A percentile compares a stretch with the other conserved stretches of the same genome.
Conservation (phyloP, 805 yeast species). For the Sugiyamaella mastotermitis region DNA sequence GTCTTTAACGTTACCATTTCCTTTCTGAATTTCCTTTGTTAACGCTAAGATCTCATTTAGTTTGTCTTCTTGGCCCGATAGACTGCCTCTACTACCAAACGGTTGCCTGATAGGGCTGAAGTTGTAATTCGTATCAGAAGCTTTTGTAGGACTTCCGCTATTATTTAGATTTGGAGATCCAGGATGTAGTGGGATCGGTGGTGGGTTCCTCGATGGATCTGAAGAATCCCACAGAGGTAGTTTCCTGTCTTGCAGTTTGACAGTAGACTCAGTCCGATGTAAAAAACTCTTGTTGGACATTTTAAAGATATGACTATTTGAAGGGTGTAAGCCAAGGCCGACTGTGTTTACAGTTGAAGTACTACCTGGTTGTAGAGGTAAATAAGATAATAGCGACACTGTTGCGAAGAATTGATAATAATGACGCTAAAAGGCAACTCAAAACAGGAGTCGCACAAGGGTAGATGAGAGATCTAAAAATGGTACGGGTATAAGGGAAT, state of each 20-base stretch:
- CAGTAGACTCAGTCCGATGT: slow-evolving; percentile 24
- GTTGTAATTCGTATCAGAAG: slow-evolving; percentile 6
- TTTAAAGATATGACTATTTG: too few relatives aligned
- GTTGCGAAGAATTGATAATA: too few relatives aligned
- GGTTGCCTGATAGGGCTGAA: slow-evolving; percentile 22
- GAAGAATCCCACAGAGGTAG: slow-evolving; percentile 34
- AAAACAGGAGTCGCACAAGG: too few relatives aligned
- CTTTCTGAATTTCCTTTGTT: slow-evolving; percentile 25
- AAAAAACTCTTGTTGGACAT: too few relatives aligned
- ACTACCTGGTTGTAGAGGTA: too few relatives aligned
- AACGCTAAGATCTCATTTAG: slow-evolving; percentile 25
- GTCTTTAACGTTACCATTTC: slow-evolving; percentile 28
- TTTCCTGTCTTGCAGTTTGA: slow-evolving; percentile 17
- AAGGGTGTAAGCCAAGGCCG: too few relatives aligned
- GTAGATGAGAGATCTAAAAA: too few relatives aligned
- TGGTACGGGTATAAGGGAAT: too few relatives aligned
- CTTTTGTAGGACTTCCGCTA: slow-evolving; percentile 9
- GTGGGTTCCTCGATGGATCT: slow-evolving; percentile 37
- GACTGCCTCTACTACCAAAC: slow-evolving; percentile 8
- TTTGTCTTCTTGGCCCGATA: slow-evolving; percentile 9
- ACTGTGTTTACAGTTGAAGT: too few relatives aligned
- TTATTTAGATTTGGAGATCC: slow-evolving; percentile 10
- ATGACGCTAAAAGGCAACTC: too few relatives aligned
- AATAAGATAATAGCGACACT: too few relatives aligned
- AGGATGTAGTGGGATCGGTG: slow-evolving; percentile 37